phyloP scores from a whole-genome alignment of 202 grass and related monocot species.

The Musa balbisiana region DNA sequence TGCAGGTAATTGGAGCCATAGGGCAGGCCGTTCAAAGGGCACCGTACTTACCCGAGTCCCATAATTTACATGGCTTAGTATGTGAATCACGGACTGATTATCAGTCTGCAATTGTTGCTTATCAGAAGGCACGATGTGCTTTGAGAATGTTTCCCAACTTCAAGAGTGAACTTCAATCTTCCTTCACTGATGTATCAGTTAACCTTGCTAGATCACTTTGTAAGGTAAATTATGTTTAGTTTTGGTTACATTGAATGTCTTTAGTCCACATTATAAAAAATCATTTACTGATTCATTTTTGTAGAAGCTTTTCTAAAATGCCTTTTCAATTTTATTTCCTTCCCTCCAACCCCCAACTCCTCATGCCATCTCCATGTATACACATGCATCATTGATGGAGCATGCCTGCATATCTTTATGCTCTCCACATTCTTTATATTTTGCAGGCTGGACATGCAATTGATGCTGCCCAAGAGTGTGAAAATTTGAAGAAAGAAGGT shows the following conservation, averaged over 20 bases:
- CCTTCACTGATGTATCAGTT: constrained; percentile 52
- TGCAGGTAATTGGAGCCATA: constrained; percentile 74
- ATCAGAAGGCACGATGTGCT: constrained; percentile 50
- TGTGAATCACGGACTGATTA: constrained; percentile 80
- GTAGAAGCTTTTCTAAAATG: background rate
- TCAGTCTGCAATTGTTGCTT: constrained; percentile 59
- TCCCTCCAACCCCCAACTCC: background rate
- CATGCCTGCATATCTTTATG: background rate
- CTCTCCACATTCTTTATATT: constrained; percentile 3
- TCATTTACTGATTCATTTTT: background rate
- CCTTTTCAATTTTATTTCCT: background rate
- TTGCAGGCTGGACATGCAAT: constrained; percentile 65
- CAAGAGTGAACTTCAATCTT: constrained; percentile 39
- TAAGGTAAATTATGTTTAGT: constrained; percentile 41
- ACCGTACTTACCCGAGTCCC: constrained; percentile 64
- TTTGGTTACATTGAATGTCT: background rate
- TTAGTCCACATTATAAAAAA: background rate
- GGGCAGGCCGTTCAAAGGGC: constrained; percentile 69
- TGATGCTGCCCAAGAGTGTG: constrained; percentile 56
- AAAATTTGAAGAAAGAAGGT: constrained; percentile 77
- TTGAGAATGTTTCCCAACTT: constrained; percentile 36
- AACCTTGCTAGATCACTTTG: constrained; percentile 86
- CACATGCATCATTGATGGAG: background rate
- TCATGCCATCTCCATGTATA: background rate
- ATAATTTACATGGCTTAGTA: constrained; percentile 83